Conservation (phyloP, 1,284 basidiomycete genomes). For the Rhodotorula sp. region DNA sequence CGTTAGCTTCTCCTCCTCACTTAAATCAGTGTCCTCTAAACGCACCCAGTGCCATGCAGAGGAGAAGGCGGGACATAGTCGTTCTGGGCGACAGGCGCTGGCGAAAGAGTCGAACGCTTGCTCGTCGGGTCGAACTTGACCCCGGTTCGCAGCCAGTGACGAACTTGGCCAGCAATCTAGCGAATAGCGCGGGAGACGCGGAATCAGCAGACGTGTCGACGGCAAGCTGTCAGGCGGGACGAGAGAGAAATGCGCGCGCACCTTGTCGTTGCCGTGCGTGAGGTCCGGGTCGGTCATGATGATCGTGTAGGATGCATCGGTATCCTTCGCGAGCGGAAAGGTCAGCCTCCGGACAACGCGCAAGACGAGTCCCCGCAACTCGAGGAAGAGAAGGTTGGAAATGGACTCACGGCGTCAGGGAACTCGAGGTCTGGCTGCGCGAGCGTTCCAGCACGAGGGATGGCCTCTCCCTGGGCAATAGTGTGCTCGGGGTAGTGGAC, state of each 20-base stretch:
- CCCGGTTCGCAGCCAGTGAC: conserved; percentile 23
- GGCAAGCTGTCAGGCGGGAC: no score
- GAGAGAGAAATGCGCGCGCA: neutral
- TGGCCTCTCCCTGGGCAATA: conserved; percentile 3
- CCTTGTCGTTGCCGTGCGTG: conserved; percentile 13
- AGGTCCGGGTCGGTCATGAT: conserved; percentile 25
- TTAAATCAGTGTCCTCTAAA: neutral
- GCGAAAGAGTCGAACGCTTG: conserved; percentile 4
- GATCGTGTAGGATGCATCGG: conserved; percentile 18
- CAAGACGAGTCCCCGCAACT: neutral
- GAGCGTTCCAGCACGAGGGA: conserved; percentile 2
- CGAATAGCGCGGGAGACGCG: neutral
- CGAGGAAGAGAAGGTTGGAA: neutral
- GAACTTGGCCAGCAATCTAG: conserved; percentile 13
- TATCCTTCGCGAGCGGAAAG: conserved; percentile 2
- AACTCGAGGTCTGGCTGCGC: conserved; percentile 27
- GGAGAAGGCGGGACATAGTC: conserved; percentile 19
- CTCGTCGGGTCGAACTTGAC: conserved; percentile 26
- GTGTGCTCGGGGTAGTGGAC: conserved; percentile 20
- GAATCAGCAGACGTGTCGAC: no score
- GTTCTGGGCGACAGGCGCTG: conserved; percentile 6
- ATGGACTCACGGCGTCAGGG: conserved; percentile 11
- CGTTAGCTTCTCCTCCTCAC: no score
- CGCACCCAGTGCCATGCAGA: conserved; percentile 4
- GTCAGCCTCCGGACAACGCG: no score